Percentiles rank a stretch among this genome's conserved stretches.
Evolutionary conservation across 306 rosid genomes (phyloP).

Genomic region (Cercis canadensis): DNA sequence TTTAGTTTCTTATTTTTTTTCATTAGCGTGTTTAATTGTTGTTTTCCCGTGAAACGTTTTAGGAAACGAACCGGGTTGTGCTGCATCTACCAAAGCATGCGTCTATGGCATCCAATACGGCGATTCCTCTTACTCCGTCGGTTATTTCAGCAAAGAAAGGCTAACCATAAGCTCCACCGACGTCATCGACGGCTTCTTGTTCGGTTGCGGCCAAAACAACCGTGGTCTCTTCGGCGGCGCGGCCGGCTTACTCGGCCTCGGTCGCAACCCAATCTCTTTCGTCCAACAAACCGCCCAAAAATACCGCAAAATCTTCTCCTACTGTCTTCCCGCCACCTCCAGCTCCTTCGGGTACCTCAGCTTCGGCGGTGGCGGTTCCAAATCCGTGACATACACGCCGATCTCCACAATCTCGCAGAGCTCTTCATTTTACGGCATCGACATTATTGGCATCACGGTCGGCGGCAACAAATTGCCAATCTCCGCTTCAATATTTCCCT

Average conservation of each 20-base stretch:
- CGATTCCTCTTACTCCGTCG: conserved; percentile 63
- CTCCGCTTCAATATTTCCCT: conserved; percentile 46
- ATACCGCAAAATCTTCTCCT: conserved; percentile 62
- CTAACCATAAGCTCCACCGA: conserved; percentile 43
- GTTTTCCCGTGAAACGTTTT: neutral
- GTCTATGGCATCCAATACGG: conserved; percentile 58
- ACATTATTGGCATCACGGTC: conserved; percentile 48
- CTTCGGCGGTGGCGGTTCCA: conserved; percentile 34
- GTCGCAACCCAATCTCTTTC: conserved; percentile 67
- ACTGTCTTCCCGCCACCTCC: conserved; percentile 73
- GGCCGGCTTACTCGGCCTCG: conserved; percentile 82
- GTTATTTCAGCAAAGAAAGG: conserved; percentile 58
- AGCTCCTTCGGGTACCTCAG: conserved; percentile 58
- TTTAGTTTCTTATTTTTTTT: too few species aligned
- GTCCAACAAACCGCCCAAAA: conserved; percentile 65
- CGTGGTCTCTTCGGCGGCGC: conserved; percentile 59
- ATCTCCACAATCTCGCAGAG: conserved; percentile 32
- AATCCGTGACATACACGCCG: conserved; percentile 55
- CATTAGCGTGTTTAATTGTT: neutral
- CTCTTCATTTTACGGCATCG: conserved; percentile 57
- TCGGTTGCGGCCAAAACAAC: conserved; percentile 85
- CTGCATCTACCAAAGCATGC: conserved; percentile 43
- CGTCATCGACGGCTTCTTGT: conserved; percentile 42
- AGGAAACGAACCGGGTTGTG: conserved; percentile 57
- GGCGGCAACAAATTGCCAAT: conserved; percentile 43